Evolutionary conservation across 352 stramenopile species (phyloP).

Genomic region (Globisporangium heterothallicum): DNA sequence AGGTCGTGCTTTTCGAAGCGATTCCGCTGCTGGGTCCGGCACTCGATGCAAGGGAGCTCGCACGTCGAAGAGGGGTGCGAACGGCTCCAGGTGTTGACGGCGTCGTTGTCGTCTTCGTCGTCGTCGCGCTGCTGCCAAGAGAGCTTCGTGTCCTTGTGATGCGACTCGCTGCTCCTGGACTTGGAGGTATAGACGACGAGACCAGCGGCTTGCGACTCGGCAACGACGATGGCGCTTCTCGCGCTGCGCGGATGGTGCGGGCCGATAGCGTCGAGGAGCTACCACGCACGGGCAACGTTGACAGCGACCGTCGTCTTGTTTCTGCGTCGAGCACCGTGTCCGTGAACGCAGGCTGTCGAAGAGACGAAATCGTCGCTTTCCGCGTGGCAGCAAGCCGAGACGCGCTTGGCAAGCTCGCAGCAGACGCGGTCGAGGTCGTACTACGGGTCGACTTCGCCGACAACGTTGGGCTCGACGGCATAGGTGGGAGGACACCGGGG

Average conservation of each 20-base stretch:
- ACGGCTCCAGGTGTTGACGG: constrained; percentile 13
- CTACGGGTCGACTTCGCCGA: constrained; percentile 44
- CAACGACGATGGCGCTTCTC: constrained; percentile 12
- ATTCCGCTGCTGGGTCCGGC: constrained; percentile 16
- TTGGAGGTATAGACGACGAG: constrained; percentile 14
- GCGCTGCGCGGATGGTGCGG: constrained; percentile 14
- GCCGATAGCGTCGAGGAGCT: constrained; percentile 17
- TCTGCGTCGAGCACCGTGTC: constrained; percentile 20
- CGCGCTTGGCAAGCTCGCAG: constrained; percentile 18
- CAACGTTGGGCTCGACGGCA: constrained; percentile 32
- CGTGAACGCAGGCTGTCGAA: neutral
- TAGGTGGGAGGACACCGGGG: constrained; percentile 1
- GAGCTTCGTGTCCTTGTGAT: constrained; percentile 20
- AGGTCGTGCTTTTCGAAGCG: constrained; percentile 7
- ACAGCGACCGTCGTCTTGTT: constrained; percentile 37
- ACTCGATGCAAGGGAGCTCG: constrained; percentile 17
- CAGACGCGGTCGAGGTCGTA: constrained; percentile 35
- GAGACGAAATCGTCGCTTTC: constrained; percentile 4
- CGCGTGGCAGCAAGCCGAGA: constrained; percentile 5
- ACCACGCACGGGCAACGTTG: constrained; percentile 30
- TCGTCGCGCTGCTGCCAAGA: constrained; percentile 5
- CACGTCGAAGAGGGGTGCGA: constrained; percentile 22
- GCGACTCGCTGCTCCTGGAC: constrained; percentile 17
- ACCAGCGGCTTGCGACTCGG: constrained; percentile 17
- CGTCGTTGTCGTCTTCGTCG: constrained; percentile 12